Base-by-base conservation (phyloP, 179 eudicot species). In the Camellia oleifera region DNA sequence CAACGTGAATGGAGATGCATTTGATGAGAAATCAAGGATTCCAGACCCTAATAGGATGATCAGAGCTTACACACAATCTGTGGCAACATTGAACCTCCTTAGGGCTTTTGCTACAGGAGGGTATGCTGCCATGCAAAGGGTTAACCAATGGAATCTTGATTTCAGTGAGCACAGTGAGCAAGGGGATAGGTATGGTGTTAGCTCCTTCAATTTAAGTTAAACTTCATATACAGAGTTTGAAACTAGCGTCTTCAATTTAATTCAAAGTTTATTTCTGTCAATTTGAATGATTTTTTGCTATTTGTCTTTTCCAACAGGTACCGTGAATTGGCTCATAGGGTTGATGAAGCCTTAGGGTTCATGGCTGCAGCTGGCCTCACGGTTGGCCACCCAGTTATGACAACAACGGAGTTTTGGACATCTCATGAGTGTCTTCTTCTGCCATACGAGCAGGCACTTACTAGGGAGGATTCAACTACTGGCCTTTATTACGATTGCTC, bases 401-500 rank as follows among this genome's bases (percentile, higher is more conserved):
- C 82, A 44, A 79, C 82, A 58, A 79, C 85, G 26, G 82, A 79
- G 79, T 82, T 82, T 45, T 82, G 75, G 75, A 82, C 82, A 62
- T 82, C 85, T 66, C 85, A 82, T 40, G 85, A 82, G 56, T 82
- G 85, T 52, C 78, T 82, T 8, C 85, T 82, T 26, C 67, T 82
- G 66, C 85, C 85, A 74, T 82, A 82, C 62, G 85, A 82, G 76
- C 85, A 79, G 69, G 85, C 85, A 68, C 85, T 82, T 69, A 82
- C 85, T 3, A 82, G 85, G 75, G 85, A 82, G 53, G 85, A 79
- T 79, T 79, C 85, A 42, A 82, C 82, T 46, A 68, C 85, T 45
- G 84, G 85, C 18, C 85, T 79, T 79, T 82, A 74, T 45, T 82
- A 82, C 48, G 85, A 75, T 60, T 82, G 85, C 72, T 82, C 85